These are phyloP conservation scores for Penicillium polonicum DNA, from an alignment of 2,329 filamentous ascomycete genomes.

Conservation along the genomic window DNA sequence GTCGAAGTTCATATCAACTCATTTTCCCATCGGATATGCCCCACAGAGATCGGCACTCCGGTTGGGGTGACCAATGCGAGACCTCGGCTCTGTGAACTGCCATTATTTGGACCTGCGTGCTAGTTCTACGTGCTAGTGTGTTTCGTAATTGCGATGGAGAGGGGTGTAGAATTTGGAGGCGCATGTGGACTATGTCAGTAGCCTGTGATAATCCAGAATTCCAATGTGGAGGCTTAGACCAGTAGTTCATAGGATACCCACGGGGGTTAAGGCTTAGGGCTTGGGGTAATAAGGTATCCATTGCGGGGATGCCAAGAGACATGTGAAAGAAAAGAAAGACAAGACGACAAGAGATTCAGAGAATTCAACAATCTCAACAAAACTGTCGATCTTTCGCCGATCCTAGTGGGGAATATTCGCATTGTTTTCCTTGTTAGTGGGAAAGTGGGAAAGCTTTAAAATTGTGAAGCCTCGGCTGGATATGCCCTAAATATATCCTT, in stretches of 20 bases:
- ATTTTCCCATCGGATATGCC: background rate
- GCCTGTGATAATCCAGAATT: background rate
- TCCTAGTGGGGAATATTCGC: background rate
- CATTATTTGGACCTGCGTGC: background rate
- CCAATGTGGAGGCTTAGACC: background rate
- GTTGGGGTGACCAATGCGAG: conserved; percentile 3
- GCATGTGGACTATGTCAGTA: background rate
- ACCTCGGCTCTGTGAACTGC: conserved; percentile 2
- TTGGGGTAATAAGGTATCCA: background rate
- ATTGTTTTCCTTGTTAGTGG: conserved; percentile 6
- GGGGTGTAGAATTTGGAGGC: background rate
- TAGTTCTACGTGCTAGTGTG: no score
- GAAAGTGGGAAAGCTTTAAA: background rate
- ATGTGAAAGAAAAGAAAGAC: conserved; percentile 3
- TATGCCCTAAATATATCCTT: background rate
- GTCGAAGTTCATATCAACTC: background rate
- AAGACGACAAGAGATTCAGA: no score
- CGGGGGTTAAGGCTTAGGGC: background rate
- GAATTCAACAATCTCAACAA: background rate
- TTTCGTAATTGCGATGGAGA: background rate
- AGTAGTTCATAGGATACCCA: background rate
- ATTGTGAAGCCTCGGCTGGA: conserved; percentile 1
- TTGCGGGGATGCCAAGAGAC: conserved; percentile 1
- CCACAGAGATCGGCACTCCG: conserved; percentile 6
- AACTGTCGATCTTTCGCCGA: background rate